Evolutionary conservation across 371 early-diverging fungal species (phyloP), one percentile per base, ranked within the genome.

Genomic region (Rhizoclosmatium hyalinum): DNA sequence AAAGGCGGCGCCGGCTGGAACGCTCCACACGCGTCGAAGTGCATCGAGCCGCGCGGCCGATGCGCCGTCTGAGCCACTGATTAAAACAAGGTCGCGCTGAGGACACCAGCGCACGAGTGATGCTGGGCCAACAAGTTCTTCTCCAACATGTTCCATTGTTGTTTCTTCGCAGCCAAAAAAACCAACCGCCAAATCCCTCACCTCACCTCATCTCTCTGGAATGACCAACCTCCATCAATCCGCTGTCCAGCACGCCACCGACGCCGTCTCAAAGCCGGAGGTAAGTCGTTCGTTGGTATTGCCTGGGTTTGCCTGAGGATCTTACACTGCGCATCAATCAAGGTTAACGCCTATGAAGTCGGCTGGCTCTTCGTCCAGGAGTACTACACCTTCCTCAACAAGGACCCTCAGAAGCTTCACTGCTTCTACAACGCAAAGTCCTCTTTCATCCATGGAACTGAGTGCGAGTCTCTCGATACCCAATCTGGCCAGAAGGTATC

Each of bases 351-450:
- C 41, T 90, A 89, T 77, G 94, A 96, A 79, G 91, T 98, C 62
- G 96, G 96, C 53, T 92, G 93, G 91, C 88, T 95, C 80, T 98
- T 98, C 87, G 96, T 96, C 69, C 94, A 95, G 79, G 93, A 97
- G 80, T 98, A 95, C 83, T 98, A 97, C 85, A 95, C 95, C 39
- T 91, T 94, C 79, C 76, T 98, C 80, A 94, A 93, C 89, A 92
- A 92, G 81, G 92, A 93, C 19, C 96, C 97, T 41, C 67, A 85
- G 46, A 85, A 89, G 56, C 90, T 98, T 44, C 93, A 96, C 85
- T 90, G 88, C 78, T 97, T 97, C 82, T 98, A 97, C 85, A 90
- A 87, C 76, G 90, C 89, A 73, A 89, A 93, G 76, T 95, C 96
- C 10, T 83, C 82, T 44, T 90, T 92, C 79, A 86, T 92, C 65